These are phyloP conservation scores for Medicago lupulina DNA, from an alignment of 306 rosid species.

Conservation along the genomic window DNA sequence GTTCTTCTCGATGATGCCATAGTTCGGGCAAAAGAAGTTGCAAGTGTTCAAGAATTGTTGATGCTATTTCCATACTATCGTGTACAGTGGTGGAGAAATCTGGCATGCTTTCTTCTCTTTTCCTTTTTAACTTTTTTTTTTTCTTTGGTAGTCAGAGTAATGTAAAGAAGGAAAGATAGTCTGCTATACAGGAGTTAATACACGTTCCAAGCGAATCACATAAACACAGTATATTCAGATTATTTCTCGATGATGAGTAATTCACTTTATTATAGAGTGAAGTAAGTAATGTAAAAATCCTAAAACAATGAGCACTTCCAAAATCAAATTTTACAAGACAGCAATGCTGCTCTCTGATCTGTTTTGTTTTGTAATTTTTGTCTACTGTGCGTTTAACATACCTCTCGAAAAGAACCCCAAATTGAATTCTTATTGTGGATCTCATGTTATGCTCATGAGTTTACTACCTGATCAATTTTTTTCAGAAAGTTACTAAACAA, in stretches of 20 bases:
- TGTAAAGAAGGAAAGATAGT: conserved; percentile 28
- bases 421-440: background rate
- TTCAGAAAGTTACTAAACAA: too few relatives aligned
- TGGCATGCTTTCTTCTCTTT: conserved; percentile 30
- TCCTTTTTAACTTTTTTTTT: background rate
- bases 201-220: conserved; percentile 37
- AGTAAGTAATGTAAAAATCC: background rate
- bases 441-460: background rate
- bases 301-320: conserved; percentile 13
- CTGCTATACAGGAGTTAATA: conserved; percentile 38
- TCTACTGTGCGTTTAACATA: conserved; percentile 5
- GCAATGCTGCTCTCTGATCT: conserved; percentile 8
- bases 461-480: background rate
- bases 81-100: conserved; percentile 58
- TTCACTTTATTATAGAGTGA: background rate
- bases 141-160: conserved; percentile 25
- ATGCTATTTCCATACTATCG: conserved; percentile 39
- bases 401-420: background rate
- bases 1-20: conserved; percentile 55
- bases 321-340: conserved; percentile 28
- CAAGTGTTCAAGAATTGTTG: conserved; percentile 39
- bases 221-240: conserved; percentile 1
- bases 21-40: conserved; percentile 24
- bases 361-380: background rate
- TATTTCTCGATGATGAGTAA: background rate